A percentile compares a stretch with the other conserved stretches of the same genome.
These are phyloP conservation scores for Cyclocybe cylindracea DNA, from an alignment of 768 basidiomycete genomes.

Conservation along the genomic window DNA sequence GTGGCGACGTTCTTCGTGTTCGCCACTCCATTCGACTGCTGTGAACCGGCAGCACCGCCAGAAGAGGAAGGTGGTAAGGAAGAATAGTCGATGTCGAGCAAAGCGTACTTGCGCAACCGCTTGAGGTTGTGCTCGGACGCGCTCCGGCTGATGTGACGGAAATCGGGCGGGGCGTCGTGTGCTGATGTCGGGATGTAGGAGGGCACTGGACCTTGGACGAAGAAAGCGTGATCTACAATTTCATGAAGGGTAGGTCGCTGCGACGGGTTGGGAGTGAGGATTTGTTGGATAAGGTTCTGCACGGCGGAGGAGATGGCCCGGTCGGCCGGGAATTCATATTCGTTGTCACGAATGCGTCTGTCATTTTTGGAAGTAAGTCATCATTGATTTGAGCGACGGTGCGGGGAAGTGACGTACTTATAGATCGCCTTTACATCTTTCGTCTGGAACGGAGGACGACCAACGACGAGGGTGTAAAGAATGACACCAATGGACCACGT, in stretches of 20 bases:
- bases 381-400: conserved; percentile 2
- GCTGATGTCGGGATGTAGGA: conserved; percentile 79
- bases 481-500: conserved; percentile 98
- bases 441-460: conserved; percentile 98
- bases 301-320: conserved; percentile 70
- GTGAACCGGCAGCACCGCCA: not conserved
- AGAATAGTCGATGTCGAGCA: conserved; percentile 65
- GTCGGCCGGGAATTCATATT: conserved; percentile 89
- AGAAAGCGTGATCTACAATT: conserved; percentile 85
- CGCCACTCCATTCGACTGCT: conserved; percentile 1
- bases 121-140: conserved; percentile 71
- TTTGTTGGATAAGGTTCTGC: conserved; percentile 76
- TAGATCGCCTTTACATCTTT: conserved; percentile 98
- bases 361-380: not conserved
- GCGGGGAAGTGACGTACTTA: conserved; percentile 52
- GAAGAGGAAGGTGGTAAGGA: conserved; percentile 14
- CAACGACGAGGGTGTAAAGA: conserved; percentile 90
- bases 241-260: conserved; percentile 82
- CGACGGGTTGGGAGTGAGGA: conserved; percentile 83
- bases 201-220: conserved; percentile 80
- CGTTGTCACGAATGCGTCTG: conserved; percentile 90
- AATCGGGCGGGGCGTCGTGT: conserved; percentile 75
- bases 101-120: conserved; percentile 59
- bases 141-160: conserved; percentile 60
- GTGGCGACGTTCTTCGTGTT: conserved; percentile 49